Percentiles rank a stretch among this genome's conserved stretches.
phyloP scores from a whole-genome alignment of 108 stramenopile species.

The Fragilaria crotonensis region DNA sequence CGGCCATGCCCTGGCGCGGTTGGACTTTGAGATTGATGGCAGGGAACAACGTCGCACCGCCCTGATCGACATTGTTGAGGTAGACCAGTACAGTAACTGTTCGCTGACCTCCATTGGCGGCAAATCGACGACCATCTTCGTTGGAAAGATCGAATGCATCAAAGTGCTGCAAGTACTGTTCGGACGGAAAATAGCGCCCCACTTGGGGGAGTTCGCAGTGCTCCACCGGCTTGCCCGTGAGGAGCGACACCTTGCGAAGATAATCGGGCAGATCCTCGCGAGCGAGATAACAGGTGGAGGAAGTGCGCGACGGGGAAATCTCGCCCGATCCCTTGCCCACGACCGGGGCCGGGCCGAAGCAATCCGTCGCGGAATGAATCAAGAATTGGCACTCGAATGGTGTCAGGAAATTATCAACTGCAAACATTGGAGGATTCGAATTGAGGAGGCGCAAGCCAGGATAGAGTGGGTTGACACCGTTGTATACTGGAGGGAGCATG shows the following conservation, averaged over 20 bases:
- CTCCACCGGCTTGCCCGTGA: slow-evolving; percentile 79
- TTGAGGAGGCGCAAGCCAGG: slow-evolving; percentile 56
- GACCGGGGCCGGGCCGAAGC: slow-evolving; percentile 76
- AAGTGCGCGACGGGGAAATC: slow-evolving; percentile 71
- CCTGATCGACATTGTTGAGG: slow-evolving; percentile 84
- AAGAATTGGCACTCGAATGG: slow-evolving; percentile 76
- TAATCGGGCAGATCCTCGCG: slow-evolving; percentile 78
- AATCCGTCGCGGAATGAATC: slow-evolving; percentile 52
- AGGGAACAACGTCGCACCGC: slow-evolving; percentile 88
- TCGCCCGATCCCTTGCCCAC: slow-evolving; percentile 76
- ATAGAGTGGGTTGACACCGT: slow-evolving; percentile 81
- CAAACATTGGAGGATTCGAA: slow-evolving; percentile 65
- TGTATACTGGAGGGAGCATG: slow-evolving; percentile 64
- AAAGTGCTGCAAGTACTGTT: slow-evolving; percentile 82
- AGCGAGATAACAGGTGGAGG: slow-evolving; percentile 75
- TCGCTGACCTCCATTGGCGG: slow-evolving; percentile 88
- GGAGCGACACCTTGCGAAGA: slow-evolving; percentile 56
- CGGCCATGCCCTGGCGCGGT: slow-evolving; percentile 78
- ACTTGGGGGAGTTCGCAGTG: slow-evolving; percentile 92
- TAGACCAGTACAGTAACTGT: slow-evolving; percentile 93
- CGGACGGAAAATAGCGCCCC: slow-evolving; percentile 74
- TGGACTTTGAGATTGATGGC: slow-evolving; percentile 68
- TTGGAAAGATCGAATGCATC: slow-evolving; percentile 87
- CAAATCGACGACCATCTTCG: slow-evolving; percentile 76
- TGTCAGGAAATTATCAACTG: slow-evolving; percentile 70